These are phyloP conservation scores for Cenchrus fungigraminus DNA, from an alignment of 176 grass and related monocot species.

Conservation along the genomic window DNA sequence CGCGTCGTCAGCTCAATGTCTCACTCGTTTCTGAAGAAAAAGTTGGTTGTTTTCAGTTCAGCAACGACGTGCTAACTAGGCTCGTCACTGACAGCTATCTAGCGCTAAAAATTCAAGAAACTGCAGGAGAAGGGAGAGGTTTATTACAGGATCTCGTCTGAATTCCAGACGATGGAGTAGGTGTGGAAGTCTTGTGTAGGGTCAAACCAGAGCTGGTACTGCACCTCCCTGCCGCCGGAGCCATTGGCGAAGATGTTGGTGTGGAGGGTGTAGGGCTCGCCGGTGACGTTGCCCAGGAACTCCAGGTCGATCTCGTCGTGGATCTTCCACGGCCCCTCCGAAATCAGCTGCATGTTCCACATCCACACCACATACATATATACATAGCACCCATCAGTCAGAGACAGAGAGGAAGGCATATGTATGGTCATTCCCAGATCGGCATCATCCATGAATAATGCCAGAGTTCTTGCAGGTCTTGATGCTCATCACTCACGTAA, in stretches of 20 bases:
- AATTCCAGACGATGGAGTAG: constrained; percentile 85
- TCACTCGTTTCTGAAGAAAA: neutral
- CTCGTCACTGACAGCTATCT: neutral
- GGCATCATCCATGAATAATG: neutral
- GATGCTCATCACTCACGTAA: constrained; percentile 49
- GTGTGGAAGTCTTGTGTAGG: constrained; percentile 67
- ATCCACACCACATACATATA: too few species aligned
- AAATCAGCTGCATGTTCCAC: constrained; percentile 45
- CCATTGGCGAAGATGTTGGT: constrained; percentile 72
- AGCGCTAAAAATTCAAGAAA: neutral
- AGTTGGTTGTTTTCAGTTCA: neutral
- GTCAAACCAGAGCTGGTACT: constrained; percentile 77
- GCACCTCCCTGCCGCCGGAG: constrained; percentile 63
- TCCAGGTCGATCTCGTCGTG: constrained; percentile 80
- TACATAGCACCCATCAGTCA: neutral
- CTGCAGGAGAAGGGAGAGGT: neutral
- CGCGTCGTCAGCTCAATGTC: neutral
- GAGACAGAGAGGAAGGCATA: neutral
- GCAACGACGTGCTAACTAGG: neutral
- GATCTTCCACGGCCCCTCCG: constrained; percentile 40
- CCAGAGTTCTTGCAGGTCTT: neutral
- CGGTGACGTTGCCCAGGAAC: constrained; percentile 75
- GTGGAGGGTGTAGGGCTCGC: constrained; percentile 66
- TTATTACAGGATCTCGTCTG: constrained; percentile 79
- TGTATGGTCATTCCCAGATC: neutral